Evolutionary conservation across 2,329 filamentous ascomycete genomes (phyloP).

Genomic region (Xylaria sp.): DNA sequence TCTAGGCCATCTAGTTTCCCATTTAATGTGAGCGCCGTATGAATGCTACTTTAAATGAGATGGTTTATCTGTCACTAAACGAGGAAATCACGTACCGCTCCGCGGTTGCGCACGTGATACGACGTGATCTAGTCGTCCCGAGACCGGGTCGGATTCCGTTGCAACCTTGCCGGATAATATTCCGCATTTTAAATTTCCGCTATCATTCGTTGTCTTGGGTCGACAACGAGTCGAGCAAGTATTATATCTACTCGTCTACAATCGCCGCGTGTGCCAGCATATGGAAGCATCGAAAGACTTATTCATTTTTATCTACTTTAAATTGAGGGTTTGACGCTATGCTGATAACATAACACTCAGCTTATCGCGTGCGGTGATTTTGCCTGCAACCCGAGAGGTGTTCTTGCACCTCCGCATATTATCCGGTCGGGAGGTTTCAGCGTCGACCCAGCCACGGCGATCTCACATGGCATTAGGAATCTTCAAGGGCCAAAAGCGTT

Average conservation of each 20-base stretch:
- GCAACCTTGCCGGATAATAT: background rate
- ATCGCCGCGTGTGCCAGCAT: background rate
- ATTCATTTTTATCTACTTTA: background rate
- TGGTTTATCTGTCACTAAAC: background rate
- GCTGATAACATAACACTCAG: background rate
- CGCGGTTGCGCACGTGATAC: background rate
- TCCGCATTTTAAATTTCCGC: background rate
- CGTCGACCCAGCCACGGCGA: conserved; percentile 7
- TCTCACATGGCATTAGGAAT: conserved; percentile 15
- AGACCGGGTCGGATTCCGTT: background rate
- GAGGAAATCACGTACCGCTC: background rate
- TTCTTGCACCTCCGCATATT: conserved; percentile 9
- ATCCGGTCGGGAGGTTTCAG: conserved; percentile 23
- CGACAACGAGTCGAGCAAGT: too few species aligned
- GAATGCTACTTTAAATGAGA: background rate
- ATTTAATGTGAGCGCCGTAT: background rate
- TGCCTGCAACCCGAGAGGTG: background rate
- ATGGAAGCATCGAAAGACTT: background rate
- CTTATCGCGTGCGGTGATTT: background rate
- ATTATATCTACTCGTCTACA: background rate
- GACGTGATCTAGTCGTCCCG: background rate
- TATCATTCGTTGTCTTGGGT: background rate
- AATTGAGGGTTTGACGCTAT: background rate
- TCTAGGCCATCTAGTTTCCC: too few species aligned
- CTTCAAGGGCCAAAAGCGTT: conserved; percentile 2